Evolutionary conservation across 805 yeast species (phyloP), one percentile per base, ranked within the genome.

Genomic region (Barnettozyma vustinii): DNA sequence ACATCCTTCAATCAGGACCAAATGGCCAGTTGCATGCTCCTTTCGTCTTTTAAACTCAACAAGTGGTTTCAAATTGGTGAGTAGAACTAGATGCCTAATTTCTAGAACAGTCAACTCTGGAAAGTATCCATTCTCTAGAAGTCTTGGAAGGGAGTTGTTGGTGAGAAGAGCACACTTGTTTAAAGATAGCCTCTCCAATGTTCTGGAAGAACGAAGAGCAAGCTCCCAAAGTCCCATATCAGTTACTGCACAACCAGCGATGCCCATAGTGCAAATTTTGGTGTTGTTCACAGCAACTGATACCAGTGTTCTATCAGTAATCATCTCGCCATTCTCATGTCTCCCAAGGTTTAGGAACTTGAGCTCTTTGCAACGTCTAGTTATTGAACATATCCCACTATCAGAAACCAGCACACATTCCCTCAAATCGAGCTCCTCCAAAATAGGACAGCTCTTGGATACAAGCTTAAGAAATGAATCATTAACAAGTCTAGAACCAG

Each of bases 401-500:
- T 91, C 97, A 3, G 88, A 74, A 16, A 91, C 79, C 49, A 71
- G 67, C 50, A 86, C 90, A 67, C 97, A 89, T 0, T 96, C 96
- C 40, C 97, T 72, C 18, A 91, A 66, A 60, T 91, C 97, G 41
- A 91, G 67, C 27, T 75, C 73, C 54, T 75, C 76, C 50, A 91
- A 71, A 37, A 72, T 73, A 9, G 85, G 83, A 55, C 91, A 79
- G 44, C 64, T 58, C 32, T 69, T 67, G 3, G 86, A 73, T 8
- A 89, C 74, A 41, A 66, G 55, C 5, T 70, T 66, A 48, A 91
- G 63, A 47, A 79, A 75, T 2, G 69, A 63, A 64, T 91, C 96
- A 60, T 77, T 79, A 3, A 87, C 72, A 2, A 69, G 64, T 53
- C 74, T 77, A 48, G 79, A 77, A 3, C 96, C 97, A 0, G 97